These are phyloP conservation scores for Phylloporus scabripes DNA, from an alignment of 768 basidiomycete species.

Conservation along the genomic window DNA sequence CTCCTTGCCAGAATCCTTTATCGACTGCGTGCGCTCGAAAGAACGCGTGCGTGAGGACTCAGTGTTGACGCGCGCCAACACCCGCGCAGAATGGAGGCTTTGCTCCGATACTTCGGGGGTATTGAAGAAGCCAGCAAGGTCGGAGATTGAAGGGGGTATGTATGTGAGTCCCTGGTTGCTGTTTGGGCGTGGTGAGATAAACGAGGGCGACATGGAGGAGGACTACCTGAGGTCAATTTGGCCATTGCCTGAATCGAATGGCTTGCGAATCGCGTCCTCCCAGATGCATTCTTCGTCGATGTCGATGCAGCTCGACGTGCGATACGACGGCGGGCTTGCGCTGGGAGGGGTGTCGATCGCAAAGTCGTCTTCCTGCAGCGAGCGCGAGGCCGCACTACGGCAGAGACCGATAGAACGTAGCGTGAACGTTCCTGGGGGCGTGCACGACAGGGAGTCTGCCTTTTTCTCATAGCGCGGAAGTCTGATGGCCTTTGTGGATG, in stretches of 20 bases:
- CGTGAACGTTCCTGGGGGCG: slow-evolving; percentile 19
- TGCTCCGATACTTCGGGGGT: slow-evolving; percentile 35
- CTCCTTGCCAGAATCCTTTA: slow-evolving; percentile 34
- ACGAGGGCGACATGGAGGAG: background rate
- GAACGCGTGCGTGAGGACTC: slow-evolving; percentile 27
- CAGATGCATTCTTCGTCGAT: slow-evolving; percentile 37
- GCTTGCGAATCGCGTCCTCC: slow-evolving; percentile 41
- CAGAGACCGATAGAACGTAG: slow-evolving; percentile 11
- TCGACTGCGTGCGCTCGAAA: slow-evolving; percentile 24
- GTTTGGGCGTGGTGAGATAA: background rate
- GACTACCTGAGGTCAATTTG: slow-evolving; percentile 50
- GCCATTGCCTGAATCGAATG: slow-evolving; percentile 45
- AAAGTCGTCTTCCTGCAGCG: slow-evolving; percentile 25
- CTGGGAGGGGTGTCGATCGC: slow-evolving; percentile 7
- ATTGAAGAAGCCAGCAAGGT: slow-evolving; percentile 45
- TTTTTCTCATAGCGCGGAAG: slow-evolving; percentile 44
- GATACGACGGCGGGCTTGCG: slow-evolving; percentile 8
- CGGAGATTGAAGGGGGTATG: slow-evolving; percentile 44
- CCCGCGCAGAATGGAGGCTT: slow-evolving; percentile 20
- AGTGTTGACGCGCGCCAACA: slow-evolving; percentile 32
- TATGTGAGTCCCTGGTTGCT: slow-evolving; percentile 39
- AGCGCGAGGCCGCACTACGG: slow-evolving; percentile 16
- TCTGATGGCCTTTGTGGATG: slow-evolving; percentile 45
- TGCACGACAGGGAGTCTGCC: slow-evolving; percentile 14
- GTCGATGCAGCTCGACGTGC: slow-evolving; percentile 16